These are phyloP conservation scores for Calonectria pseudoreteaudii DNA, from an alignment of 2,329 filamentous ascomycete genomes.

Conservation along the genomic window DNA sequence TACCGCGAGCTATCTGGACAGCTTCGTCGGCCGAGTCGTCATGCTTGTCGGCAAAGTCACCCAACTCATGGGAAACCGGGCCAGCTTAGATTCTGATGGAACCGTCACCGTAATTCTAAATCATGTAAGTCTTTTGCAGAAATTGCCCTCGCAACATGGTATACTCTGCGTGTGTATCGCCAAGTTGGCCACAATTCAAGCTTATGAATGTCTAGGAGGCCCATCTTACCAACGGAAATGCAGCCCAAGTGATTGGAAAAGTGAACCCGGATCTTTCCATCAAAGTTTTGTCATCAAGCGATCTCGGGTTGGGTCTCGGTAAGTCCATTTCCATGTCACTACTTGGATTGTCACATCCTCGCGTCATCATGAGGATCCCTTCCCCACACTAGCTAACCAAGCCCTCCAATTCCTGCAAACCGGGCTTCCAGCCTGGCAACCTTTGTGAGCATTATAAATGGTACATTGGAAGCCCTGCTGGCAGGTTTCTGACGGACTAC, in stretches of 20 bases:
- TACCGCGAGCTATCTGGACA: conserved; percentile 81
- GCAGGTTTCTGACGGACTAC: not conserved
- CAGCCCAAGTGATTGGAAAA: conserved; percentile 83
- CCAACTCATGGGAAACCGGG: conserved; percentile 83
- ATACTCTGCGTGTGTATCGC: not conserved
- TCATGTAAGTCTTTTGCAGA: conserved; percentile 62
- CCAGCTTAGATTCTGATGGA: conserved; percentile 84
- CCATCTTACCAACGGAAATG: conserved; percentile 76
- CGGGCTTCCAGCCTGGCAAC: not conserved
- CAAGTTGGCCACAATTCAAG: not conserved
- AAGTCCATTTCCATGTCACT: conserved; percentile 45
- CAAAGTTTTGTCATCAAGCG: conserved; percentile 75
- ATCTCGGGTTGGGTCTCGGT: conserved; percentile 79
- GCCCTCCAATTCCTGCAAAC: not conserved
- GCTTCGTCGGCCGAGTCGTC: conserved; percentile 80
- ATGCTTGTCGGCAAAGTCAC: conserved; percentile 88
- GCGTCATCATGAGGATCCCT: conserved; percentile 32
- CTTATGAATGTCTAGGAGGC: conserved; percentile 66
- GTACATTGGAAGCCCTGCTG: too few relatives aligned
- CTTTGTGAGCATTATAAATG: too few relatives aligned
- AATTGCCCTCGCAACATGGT: not conserved
- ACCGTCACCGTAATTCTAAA: conserved; percentile 80
- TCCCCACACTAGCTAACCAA: not conserved
- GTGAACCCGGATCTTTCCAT: conserved; percentile 80
- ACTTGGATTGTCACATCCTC: conserved; percentile 16